Evolutionary conservation across 176 grass and related monocot genomes (phyloP).

Genomic region (Bothriochloa decipiens): DNA sequence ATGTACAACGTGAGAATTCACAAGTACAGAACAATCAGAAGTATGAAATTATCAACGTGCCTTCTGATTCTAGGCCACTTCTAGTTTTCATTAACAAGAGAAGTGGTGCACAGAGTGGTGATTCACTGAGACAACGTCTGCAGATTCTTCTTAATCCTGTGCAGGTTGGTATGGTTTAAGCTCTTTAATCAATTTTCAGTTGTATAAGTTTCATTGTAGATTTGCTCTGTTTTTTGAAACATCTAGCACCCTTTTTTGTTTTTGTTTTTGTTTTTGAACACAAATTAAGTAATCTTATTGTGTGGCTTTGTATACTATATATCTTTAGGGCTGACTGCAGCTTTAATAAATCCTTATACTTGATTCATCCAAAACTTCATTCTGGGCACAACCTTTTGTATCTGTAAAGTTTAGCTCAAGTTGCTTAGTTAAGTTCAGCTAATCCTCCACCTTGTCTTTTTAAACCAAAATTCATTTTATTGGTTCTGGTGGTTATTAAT

Average conservation of each 20-base stretch:
- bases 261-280: not conserved
- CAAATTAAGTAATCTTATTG: not conserved
- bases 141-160: slow-evolving; percentile 89
- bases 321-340: not conserved
- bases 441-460: not conserved
- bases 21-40: slow-evolving; percentile 59
- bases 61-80: slow-evolving; percentile 77
- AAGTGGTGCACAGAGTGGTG: slow-evolving; percentile 81
- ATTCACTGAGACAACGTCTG: slow-evolving; percentile 69
- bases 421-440: slow-evolving; percentile 12
- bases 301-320: not conserved
- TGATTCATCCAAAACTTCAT: not conserved
- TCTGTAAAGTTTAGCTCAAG: slow-evolving; percentile 11
- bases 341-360: not conserved
- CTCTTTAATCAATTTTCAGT: slow-evolving; percentile 25
- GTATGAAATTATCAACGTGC: slow-evolving; percentile 60
- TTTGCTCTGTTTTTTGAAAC: slow-evolving; percentile 26
- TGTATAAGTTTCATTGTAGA: slow-evolving; percentile 16
- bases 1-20: slow-evolving; percentile 47
- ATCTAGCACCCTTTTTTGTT: slow-evolving; percentile 4
- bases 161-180: slow-evolving; percentile 57
- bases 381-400: not conserved
- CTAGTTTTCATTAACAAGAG: slow-evolving; percentile 93
- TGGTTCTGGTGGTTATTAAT: not conserved
- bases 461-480: not conserved